Conservation (phyloP, 306 rosid species). For the Luffa aegyptiaca region DNA sequence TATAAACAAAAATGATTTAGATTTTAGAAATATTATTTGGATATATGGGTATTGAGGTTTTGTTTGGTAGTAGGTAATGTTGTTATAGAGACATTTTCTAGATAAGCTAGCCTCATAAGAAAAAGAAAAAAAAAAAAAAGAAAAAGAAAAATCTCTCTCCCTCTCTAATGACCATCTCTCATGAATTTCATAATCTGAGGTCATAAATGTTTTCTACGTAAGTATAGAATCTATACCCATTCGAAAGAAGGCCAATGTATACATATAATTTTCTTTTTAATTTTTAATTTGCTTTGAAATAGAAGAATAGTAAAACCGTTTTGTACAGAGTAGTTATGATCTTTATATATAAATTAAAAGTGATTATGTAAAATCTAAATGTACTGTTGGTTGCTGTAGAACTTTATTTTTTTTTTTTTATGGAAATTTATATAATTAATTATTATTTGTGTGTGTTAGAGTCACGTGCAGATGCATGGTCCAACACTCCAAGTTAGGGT, state of each 20-base stretch:
- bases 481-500: background rate
- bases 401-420: background rate
- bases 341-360: too few relatives aligned
- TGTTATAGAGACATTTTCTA: conserved; percentile 11
- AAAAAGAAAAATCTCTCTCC: background rate
- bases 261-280: background rate
- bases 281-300: background rate
- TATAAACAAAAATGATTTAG: background rate
- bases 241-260: background rate
- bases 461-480: background rate
- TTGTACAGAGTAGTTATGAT: conserved; percentile 1
- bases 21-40: background rate
- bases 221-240: background rate
- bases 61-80: conserved; percentile 7
- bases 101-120: background rate
- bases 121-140: background rate
- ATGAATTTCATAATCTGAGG: background rate
- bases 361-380: background rate
- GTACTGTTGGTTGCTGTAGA: background rate
- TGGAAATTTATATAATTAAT: too few relatives aligned
- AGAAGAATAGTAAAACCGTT: background rate
- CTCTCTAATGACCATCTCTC: background rate
- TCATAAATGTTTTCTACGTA: background rate
- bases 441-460: background rate
- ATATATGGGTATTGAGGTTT: conserved; percentile 5